A percentile compares a stretch with the other conserved stretches of the same genome.
These are phyloP conservation scores for Teratosphaeria nubilosa DNA, from an alignment of 2,329 filamentous ascomycete species.

Conservation along the genomic window DNA sequence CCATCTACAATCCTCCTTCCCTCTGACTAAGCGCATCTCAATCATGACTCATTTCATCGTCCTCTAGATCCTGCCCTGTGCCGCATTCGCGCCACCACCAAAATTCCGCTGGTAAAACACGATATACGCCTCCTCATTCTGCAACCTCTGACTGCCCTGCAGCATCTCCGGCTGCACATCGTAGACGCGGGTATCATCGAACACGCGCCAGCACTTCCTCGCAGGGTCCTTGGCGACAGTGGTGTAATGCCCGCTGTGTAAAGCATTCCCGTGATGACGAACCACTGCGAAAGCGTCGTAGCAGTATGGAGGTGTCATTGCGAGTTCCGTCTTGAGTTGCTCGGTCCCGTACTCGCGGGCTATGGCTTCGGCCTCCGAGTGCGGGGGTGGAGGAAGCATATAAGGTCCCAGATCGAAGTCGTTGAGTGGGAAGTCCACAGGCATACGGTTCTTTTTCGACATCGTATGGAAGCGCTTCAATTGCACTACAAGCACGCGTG, in stretches of 20 bases:
- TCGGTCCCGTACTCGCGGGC: constrained; percentile 24
- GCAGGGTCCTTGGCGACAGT: constrained; percentile 44
- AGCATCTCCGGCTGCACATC: constrained; percentile 45
- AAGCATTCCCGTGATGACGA: constrained; percentile 58
- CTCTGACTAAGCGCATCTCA: not conserved
- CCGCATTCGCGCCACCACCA: not conserved
- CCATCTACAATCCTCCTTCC: not conserved
- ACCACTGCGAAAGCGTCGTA: constrained; percentile 86
- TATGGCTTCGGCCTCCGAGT: constrained; percentile 21
- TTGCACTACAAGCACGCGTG: constrained; percentile 67
- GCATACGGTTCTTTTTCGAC: constrained; percentile 55
- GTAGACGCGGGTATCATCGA: constrained; percentile 46
- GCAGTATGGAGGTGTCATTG: constrained; percentile 48
- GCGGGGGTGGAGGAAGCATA: constrained; percentile 40
- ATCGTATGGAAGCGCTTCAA: constrained; percentile 53
- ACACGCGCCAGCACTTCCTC: constrained; percentile 47
- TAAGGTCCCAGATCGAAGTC: constrained; percentile 55
- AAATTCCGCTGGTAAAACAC: constrained; percentile 43
- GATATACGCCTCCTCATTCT: constrained; percentile 56
- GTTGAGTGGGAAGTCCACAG: constrained; percentile 67
- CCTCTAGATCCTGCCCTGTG: constrained; percentile 5
- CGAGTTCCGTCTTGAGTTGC: constrained; percentile 23
- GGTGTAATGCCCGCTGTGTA: constrained; percentile 71
- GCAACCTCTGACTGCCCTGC: constrained; percentile 35
- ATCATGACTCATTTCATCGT: not conserved